Evolutionary conservation across 192 early-diverging fungal species (phyloP), one percentile per base, ranked within the genome.

Genomic region (Spinellus fusiger): DNA sequence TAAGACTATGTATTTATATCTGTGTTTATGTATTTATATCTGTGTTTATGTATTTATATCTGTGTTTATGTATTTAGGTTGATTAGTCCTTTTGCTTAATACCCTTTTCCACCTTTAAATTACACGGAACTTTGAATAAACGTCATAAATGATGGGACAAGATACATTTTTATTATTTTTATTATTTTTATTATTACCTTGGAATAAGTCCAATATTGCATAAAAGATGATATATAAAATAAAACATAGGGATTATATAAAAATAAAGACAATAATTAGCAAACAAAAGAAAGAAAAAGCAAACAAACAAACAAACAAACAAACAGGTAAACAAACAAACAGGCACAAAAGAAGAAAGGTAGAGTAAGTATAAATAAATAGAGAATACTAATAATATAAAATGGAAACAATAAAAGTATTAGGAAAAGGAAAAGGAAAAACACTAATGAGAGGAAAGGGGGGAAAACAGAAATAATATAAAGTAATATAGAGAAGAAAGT

Each of bases 21-120:
- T n/a, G n/a, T n/a, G n/a, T n/a, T n/a, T n/a, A n/a, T n/a, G n/a
- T n/a, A n/a, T n/a, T n/a, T n/a, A n/a, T n/a, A n/a, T n/a, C n/a
- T n/a, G n/a, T n/a, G n/a, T n/a, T n/a, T n/a, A n/a, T n/a, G n/a
- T n/a, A n/a, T n/a, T n/a, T n/a, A n/a, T n/a, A n/a, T n/a, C 7
- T 52, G n/a, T 40, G 13, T 51, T 18, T 15, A 32, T 38, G 10
- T 50, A 27, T 56, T 27, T 31, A 66, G 64, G 64, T 57, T 66
- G 22, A 66, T 66, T 44, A 59, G 56, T 44, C 64, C 64, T 55
- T 57, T 66, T 40, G 64, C 64, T 54, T 66, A 66, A 66, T 54
- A 49, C n/a, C 6, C 16, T 47, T 47, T 16, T 47, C 46, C 5
- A 16, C 22, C 13, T 5, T 47, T 22, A 16, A 47, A 47, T 20